Evolutionary conservation across 2,329 filamentous ascomycete species (phyloP).

Genomic region (Botrytis squamosa): DNA sequence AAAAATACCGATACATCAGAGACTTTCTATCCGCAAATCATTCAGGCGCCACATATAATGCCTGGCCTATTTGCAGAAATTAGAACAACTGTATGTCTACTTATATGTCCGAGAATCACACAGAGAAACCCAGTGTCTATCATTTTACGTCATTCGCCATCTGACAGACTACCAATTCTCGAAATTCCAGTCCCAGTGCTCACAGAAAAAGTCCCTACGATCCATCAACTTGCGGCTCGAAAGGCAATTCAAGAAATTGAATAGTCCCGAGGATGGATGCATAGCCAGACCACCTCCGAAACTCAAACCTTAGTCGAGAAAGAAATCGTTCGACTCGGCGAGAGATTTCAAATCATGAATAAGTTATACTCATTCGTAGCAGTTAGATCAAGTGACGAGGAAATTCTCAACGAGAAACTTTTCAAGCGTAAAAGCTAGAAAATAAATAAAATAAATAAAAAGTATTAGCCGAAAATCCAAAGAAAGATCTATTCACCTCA

Average conservation of each 20-base stretch:
- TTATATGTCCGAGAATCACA: constrained; percentile 54
- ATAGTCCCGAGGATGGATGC: constrained; percentile 65
- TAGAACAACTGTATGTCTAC: constrained; percentile 63
- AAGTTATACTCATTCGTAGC: constrained; percentile 75
- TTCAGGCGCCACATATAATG: constrained; percentile 64
- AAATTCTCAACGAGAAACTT: neutral
- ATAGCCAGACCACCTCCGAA: constrained; percentile 48
- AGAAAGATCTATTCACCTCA: no score
- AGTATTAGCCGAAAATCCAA: no score
- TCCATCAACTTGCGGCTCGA: constrained; percentile 69
- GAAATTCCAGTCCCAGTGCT: constrained; percentile 60
- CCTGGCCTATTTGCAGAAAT: constrained; percentile 66
- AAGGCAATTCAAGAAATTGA: constrained; percentile 71
- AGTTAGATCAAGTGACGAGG: constrained; percentile 40
- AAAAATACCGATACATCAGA: constrained; percentile 39
- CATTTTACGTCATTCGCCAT: constrained; percentile 56
- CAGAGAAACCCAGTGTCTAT: constrained; percentile 52
- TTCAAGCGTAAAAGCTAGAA: no score
- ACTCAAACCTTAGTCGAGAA: constrained; percentile 55
- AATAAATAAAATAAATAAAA: no score
- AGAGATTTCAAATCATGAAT: constrained; percentile 63
- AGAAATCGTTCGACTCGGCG: constrained; percentile 64
- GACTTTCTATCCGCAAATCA: constrained; percentile 52
- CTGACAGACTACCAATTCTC: constrained; percentile 58
- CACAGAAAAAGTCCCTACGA: constrained; percentile 48